Conservation (phyloP, 179 eudicot species). For the Heliamphora pulchella region DNA sequence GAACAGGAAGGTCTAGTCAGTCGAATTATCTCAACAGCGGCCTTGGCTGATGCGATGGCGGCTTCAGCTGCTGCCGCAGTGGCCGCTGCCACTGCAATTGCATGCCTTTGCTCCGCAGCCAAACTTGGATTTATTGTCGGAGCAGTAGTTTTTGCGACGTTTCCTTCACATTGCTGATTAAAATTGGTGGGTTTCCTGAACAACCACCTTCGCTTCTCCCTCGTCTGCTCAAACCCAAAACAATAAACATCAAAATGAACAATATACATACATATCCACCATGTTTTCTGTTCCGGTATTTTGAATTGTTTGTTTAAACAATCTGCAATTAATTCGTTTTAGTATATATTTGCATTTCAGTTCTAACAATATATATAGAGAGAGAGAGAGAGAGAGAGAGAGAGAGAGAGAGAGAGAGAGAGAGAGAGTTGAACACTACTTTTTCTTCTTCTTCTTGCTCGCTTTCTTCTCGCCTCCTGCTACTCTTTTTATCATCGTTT, state of each 20-base stretch:
- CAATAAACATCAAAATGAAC: neutral
- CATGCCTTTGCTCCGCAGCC: conserved; percentile 50
- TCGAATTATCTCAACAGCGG: conserved; percentile 63
- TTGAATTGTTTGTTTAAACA: too few relatives aligned
- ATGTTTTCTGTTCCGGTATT: too few relatives aligned
- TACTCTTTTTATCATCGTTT: conserved; percentile 27
- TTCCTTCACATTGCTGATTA: conserved; percentile 29
- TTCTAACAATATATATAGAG: too few relatives aligned
- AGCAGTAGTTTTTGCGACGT: conserved; percentile 3
- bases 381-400: too few relatives aligned
- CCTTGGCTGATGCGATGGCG: conserved; percentile 69
- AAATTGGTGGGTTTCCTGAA: conserved; percentile 48
- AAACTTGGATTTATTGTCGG: neutral
- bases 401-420: neutral
- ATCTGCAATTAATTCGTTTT: too few relatives aligned
- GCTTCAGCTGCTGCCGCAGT: conserved; percentile 73
- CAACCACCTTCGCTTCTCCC: conserved; percentile 77
- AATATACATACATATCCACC: neutral
- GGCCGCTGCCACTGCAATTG: conserved; percentile 75
- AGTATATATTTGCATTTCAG: too few relatives aligned
- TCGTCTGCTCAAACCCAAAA: conserved; percentile 35
- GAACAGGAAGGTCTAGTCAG: conserved; percentile 30
- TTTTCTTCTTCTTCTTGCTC: conserved; percentile 46
- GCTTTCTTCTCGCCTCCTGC: conserved; percentile 26
- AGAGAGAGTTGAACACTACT: conserved; percentile 16